Evolutionary conservation across 2,329 filamentous ascomycete genomes (phyloP), one percentile per base, ranked within the genome.

Genomic region (Microsporum canis): DNA sequence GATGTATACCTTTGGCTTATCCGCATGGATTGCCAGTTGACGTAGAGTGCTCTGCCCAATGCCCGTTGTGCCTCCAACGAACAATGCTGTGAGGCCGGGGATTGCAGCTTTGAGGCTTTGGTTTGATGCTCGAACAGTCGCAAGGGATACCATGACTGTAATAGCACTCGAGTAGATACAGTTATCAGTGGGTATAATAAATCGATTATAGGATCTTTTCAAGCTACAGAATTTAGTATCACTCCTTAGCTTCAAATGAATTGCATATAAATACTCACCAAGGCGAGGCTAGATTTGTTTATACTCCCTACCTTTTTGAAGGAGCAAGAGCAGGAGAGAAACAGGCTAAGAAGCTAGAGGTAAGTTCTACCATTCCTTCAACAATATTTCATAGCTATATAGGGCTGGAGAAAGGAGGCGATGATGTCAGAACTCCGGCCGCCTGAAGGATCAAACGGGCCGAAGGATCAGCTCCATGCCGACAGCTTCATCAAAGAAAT

Each of bases 11-110:
- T 70, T 76, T 0, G 81, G 80, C 0, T 66, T 68, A 1, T 63
- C 59, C 0, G 76, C 69, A 39, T 75, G 65, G 47, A 75, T 73
- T 17, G 75, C 72, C 56, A 82, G 78, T n/a, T 73, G 68, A 60
- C 76, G 78, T 31, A 82, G 69, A 0, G 79, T 76, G 6, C 73
- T 68, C 64, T 80, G 74, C 8, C 79, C 79, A 58, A 83, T 80
- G 27, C 80, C 81, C 31, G 75, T 75, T 1, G 80, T 84, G 43
- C 76, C 80, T 51, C 81, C 80, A 2, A 80, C 63, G 58, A 67
- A 67, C 29, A 67, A 65, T 14, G 62, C 65, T 43, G 65, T 62
- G 38, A 65, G 63, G 49, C 63, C 61, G 5, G 64, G 56, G n/a
- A 51, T 47, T 23, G 65, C 60, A 27, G 60, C 61, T 47, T 60